phyloP scores from a whole-genome alignment of 805 yeast genomes.

The Wickerhamiella shivajii region DNA sequence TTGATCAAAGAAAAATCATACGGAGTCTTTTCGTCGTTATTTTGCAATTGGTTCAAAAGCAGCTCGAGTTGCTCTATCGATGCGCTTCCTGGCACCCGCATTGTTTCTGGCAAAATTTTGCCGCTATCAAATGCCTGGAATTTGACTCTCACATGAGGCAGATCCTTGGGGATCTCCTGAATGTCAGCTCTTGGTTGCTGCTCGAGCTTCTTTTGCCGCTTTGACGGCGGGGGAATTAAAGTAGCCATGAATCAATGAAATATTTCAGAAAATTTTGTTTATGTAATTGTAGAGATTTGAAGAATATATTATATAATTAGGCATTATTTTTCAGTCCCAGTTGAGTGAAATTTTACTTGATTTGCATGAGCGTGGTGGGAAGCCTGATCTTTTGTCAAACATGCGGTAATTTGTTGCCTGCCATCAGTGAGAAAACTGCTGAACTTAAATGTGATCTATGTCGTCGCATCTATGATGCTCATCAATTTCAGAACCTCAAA shows the following conservation, averaged over 20 bases:
- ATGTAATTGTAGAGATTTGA: too few species aligned
- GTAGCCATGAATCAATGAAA: conserved; percentile 55
- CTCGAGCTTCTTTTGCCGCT: conserved; percentile 70
- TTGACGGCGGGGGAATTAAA: conserved; percentile 81
- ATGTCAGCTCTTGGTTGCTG: conserved; percentile 62
- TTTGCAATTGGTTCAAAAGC: conserved; percentile 60
- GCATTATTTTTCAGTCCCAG: too few species aligned
- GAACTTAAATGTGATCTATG: conserved; percentile 46
- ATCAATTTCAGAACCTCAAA: conserved; percentile 56
- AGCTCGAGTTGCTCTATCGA: conserved; percentile 78
- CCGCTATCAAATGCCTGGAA: conserved; percentile 93
- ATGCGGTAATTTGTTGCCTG: conserved; percentile 82
- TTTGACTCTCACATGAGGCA: conserved; percentile 76
- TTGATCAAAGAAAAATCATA: conserved; percentile 64
- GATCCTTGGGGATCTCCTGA: conserved; percentile 54
- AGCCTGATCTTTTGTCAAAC: conserved; percentile 83
- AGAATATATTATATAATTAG: too few species aligned
- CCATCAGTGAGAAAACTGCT: conserved; percentile 34
- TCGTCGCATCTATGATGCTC: conserved; percentile 28
- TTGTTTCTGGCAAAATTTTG: conserved; percentile 63
- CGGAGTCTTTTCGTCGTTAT: conserved; percentile 69
- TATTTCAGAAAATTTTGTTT: not conserved
- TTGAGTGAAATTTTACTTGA: not conserved
- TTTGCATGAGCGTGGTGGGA: conserved; percentile 80
- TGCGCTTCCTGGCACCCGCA: conserved; percentile 84